Base-by-base conservation (phyloP, 345 rosid genomes). In the Isatis tinctoria region DNA sequence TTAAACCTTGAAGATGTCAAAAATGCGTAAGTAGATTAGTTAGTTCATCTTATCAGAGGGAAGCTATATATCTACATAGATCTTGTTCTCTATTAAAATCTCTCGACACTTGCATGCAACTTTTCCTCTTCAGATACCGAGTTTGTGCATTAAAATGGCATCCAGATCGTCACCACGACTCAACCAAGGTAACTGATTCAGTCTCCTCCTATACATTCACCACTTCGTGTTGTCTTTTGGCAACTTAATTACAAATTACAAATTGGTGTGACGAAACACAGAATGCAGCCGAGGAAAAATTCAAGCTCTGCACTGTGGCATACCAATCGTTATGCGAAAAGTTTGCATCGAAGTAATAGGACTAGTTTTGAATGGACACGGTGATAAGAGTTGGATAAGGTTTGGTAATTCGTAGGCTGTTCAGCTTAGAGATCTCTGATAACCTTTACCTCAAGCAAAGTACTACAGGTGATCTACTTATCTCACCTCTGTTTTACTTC, bases 111-210 rank as follows among this genome's bases (percentile, higher is more conserved):
- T 58, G 6, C 8, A 53, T 61, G 49, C 2, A 37, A 22, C 17
- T 17, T 41, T 67, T 10, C n/a, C 5, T 20, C 35, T 44, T 65
- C 65, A 93, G 96, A 64, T 93, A 93, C 72, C 85, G 97, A 68
- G 65, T 81, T 57, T 87, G 91, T 74, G 98, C 97, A 1, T 78
- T 93, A 63, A 88, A 87, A 76, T 93, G 98, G 97, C 97, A 90
- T 78, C 98, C 97, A 10, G 97, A 93, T 90, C 97, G 88, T 70
- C 98, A 89, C 77, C 87, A 82, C 10, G 89, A 87, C 61, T 82
- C 89, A 35, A 86, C 90, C 70, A 93, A 93, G 94, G 98, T 90
- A 81, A 53, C 61, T 20, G 18, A 52, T 64, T 24, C 47, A 60
- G 24, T 2, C 24, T 22, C 24, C 24, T 22, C 24, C 24, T 22